Base-by-base conservation (phyloP, 331 rosid genomes). In the Quercus phellos region DNA sequence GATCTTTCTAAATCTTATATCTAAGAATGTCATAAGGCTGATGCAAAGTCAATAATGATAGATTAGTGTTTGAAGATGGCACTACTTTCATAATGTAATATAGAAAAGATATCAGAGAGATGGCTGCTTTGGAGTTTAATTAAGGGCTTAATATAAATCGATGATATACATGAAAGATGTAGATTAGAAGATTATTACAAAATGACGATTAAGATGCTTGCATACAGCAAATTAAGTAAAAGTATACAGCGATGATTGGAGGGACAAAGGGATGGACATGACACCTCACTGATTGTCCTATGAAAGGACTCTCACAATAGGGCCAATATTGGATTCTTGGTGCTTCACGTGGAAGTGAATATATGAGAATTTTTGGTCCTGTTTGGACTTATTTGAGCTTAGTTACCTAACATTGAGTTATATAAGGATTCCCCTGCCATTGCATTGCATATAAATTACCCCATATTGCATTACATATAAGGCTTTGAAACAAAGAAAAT, bases 1-100 rank as follows among this genome's bases (percentile, higher is more conserved):
- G 63, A 83, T 90, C 86, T 82, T 55, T 70, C 78, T 22, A 73
- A 58, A 83, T 85, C 81, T 81, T 70, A 75, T 75, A 79, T 60
- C 2, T 53, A 50, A 63, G 58, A 80, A 80, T 78, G 74, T 80
- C 66, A 79, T 53, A 55, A 74, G 58, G 77, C 51, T 38, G 19
- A 46, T 55, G 70, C 77, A 69, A 78, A 80, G 85, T 84, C 84
- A 78, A 84, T 70, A 64, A 73, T 79, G 42, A 60, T 74, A 70
- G 26, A 70, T 75, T 75, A 72, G 21, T 68, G 66, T 56, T 22
- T 67, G 63, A 75, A 67, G 24, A 70, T 58, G 61, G 66, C 27
- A 54, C 55, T 38, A 50, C 55, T 27, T 70, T 70, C 78, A 53
- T 38, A 51, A 72, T 55, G 1, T 10, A 82, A 32, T 29, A 72